These are phyloP conservation scores for Gloeophyllum trabeum DNA, from an alignment of 768 basidiomycete genomes.

Conservation along the genomic window DNA sequence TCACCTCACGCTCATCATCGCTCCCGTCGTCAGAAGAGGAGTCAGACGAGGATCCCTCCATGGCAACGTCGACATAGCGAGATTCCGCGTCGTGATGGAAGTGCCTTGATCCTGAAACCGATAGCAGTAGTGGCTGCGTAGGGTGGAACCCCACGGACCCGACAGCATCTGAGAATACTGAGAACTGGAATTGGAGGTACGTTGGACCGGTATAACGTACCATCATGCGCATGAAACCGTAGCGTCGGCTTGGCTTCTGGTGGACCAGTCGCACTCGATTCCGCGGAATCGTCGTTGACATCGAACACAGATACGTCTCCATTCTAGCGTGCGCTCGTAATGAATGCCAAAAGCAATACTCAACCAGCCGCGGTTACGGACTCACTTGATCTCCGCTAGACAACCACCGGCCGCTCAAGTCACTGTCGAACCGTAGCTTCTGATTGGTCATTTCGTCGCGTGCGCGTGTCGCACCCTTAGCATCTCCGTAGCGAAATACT, in stretches of 20 bases:
- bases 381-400: slow-evolving; percentile 60
- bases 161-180: slow-evolving; percentile 43
- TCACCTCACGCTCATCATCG: too few relatives aligned
- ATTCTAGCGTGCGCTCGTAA: too few relatives aligned
- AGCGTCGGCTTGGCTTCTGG: slow-evolving; percentile 18
- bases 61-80: too few relatives aligned
- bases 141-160: slow-evolving; percentile 72
- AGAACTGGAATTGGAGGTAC: background rate
- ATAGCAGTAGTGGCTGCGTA: slow-evolving; percentile 39
- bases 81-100: slow-evolving; percentile 31
- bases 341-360: too few relatives aligned
- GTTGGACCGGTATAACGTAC: slow-evolving; percentile 21
- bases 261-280: slow-evolving; percentile 3
- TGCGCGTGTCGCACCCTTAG: slow-evolving; percentile 1
- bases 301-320: slow-evolving; percentile 49
- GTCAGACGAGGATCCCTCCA: too few relatives aligned
- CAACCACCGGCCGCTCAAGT: slow-evolving; percentile 52
- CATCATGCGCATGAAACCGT: slow-evolving; percentile 42
- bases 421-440: slow-evolving; percentile 66
- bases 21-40: too few relatives aligned
- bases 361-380: too few relatives aligned
- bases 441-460: slow-evolving; percentile 48
- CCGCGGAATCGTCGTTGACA: slow-evolving; percentile 16
- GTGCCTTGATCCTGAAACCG: slow-evolving; percentile 72
- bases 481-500: slow-evolving; percentile 16